Base-by-base conservation (phyloP, 1,139 yeast genomes). In the Meyerozyma athensensis region DNA sequence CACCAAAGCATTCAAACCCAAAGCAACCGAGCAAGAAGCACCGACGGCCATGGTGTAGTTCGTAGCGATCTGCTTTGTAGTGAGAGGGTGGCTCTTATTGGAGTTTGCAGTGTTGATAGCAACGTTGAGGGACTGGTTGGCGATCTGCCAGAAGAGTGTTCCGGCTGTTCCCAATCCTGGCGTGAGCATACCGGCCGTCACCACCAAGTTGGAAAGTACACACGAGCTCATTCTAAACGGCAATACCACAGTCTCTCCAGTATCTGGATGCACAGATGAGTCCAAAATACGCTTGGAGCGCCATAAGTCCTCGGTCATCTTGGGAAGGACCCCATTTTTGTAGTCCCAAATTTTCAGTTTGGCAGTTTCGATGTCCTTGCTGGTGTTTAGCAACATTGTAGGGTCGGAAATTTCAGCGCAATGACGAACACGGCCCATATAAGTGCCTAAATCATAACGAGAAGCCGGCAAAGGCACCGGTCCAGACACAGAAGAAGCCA, bases 181-280 rank as follows among this genome's bases (percentile, higher is more conserved):
- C 1, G 97, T 90, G 52, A 92, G 74, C 98, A 92, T 92, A 49
- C 98, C 98, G 3, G 86, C 90, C 9, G 98, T 92, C 36, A 92
- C 97, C 19, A 92, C 92, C 61, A 92, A 67, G 61, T 92, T 92
- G 10, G 96, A 86, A 41, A 92, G 69, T 16, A 92, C 98, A 65
- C 94, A 87, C 24, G 94, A 83, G 14, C 97, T 89, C 98, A 92
- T 92, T 61, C 98, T 77, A 64, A 92, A 92, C 3, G 98, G 98
- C 41, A 92, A 69, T 30, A 86, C 56, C 7, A 92, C 97, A 3
- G 95, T 84, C 52, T 86, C 92, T 1, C 97, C 97, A 3, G 95
- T 92, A 57, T 92, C 98, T 31, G 97, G 97, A 58, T 90, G 97
- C 34, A 87, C 75, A 0, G 96, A 79, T 1, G 96, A 86, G 59